These are phyloP conservation scores for Fusarium hostae DNA, from an alignment of 2,329 filamentous ascomycete genomes.

Conservation along the genomic window DNA sequence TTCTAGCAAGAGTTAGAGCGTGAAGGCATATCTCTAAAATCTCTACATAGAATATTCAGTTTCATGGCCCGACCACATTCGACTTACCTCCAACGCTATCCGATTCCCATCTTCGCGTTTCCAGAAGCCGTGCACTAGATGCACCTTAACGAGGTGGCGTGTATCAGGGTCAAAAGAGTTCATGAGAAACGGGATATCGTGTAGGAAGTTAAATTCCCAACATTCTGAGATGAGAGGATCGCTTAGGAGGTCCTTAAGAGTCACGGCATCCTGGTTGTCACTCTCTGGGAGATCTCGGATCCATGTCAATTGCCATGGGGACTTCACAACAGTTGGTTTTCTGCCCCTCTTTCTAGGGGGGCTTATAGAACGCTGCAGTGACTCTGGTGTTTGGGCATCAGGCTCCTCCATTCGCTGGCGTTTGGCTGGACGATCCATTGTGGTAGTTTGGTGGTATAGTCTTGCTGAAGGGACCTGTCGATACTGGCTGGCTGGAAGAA, in stretches of 20 bases:
- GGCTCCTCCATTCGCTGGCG: conserved; percentile 43
- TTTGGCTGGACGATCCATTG: conserved; percentile 49
- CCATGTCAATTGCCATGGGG: conserved; percentile 77
- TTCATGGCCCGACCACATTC: neutral
- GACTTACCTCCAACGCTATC: conserved; percentile 65
- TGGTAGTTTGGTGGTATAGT: neutral
- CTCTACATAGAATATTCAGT: neutral
- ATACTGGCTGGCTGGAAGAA: neutral
- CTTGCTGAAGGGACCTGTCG: no score
- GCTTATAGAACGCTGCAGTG: conserved; percentile 56
- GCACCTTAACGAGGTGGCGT: conserved; percentile 60
- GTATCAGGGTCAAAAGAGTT: conserved; percentile 64
- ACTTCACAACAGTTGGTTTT: conserved; percentile 53
- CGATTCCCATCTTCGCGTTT: conserved; percentile 73
- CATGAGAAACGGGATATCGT: conserved; percentile 69
- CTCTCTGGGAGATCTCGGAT: conserved; percentile 70
- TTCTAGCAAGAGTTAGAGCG: conserved; percentile 57
- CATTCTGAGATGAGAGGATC: conserved; percentile 78
- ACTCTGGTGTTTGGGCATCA: conserved; percentile 32
- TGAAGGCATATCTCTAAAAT: neutral
- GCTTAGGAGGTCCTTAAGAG: conserved; percentile 74
- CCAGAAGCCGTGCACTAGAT: conserved; percentile 72
- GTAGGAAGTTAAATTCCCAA: conserved; percentile 77
- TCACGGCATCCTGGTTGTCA: conserved; percentile 73
- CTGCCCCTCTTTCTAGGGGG: conserved; percentile 55